These are phyloP conservation scores for Cladosporium sphaerospermum DNA, from an alignment of 2,329 filamentous ascomycete species.

Conservation along the genomic window DNA sequence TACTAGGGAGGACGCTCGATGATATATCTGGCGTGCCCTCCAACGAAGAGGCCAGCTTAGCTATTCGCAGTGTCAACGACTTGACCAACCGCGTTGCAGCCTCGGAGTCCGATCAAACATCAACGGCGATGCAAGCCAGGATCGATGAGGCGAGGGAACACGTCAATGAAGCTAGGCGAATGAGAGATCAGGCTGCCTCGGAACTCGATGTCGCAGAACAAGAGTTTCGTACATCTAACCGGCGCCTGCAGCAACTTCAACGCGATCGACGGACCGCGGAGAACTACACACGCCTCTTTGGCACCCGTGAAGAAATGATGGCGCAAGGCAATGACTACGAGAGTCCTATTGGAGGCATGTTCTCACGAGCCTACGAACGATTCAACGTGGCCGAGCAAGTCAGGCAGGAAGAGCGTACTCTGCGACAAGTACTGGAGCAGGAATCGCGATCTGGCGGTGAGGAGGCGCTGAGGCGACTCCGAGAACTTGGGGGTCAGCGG, in stretches of 20 bases:
- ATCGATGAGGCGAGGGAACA: constrained; percentile 27
- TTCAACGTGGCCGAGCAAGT: constrained; percentile 39
- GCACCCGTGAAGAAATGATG: constrained; percentile 42
- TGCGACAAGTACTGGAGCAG: constrained; percentile 28
- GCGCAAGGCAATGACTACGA: constrained; percentile 41
- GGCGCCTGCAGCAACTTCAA: constrained; percentile 28
- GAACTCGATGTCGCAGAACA: constrained; percentile 30
- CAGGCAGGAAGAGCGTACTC: constrained; percentile 28
- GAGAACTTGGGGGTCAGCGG: constrained; percentile 18
- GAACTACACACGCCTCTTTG: constrained; percentile 39
- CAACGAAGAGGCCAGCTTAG: constrained; percentile 17
- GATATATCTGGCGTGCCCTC: constrained; percentile 20
- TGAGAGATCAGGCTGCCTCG: constrained; percentile 27
- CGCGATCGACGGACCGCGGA: constrained; percentile 31
- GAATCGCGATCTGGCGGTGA: constrained; percentile 23
- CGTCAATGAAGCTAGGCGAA: constrained; percentile 27
- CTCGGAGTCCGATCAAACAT: constrained; percentile 19
- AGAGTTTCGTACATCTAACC: constrained; percentile 27
- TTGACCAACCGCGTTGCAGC: constrained; percentile 13
- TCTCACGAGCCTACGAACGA: constrained; percentile 38
- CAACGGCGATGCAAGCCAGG: constrained; percentile 24
- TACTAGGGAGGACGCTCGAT: constrained; percentile 27
- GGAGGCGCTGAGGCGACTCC: constrained; percentile 14
- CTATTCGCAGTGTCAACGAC: constrained; percentile 20
- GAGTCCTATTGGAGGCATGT: constrained; percentile 44